Percentiles rank a stretch among this genome's conserved stretches.
phyloP scores from a whole-genome alignment of 768 basidiomycete species.

The Calocybe cyanea region DNA sequence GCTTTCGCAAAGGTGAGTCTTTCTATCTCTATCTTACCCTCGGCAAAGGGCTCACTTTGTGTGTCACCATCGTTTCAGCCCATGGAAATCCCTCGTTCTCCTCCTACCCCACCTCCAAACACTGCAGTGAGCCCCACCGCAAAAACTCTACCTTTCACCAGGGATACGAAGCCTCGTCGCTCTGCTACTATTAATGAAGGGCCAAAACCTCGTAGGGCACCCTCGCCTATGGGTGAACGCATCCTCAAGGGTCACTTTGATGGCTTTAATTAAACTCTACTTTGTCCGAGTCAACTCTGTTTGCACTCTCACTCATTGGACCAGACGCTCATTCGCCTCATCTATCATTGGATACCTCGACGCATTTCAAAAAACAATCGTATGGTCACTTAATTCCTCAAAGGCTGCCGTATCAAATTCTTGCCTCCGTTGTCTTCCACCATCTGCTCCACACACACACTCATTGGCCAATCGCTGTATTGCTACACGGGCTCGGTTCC shows the following conservation, averaged over 20 bases:
- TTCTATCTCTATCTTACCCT: neutral
- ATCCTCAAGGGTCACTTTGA: constrained; percentile 91
- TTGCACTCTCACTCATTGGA: no score
- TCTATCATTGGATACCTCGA: constrained; percentile 36
- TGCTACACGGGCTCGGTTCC: no score
- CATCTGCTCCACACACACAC: neutral
- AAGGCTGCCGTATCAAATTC: neutral
- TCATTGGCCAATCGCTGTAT: no score
- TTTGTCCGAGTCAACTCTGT: constrained; percentile 7
- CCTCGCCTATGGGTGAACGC: constrained; percentile 88
- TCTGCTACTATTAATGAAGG: constrained; percentile 56
- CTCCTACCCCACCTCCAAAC: constrained; percentile 50
- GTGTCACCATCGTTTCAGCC: neutral
- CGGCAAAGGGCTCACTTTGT: no score
- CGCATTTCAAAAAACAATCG: constrained; percentile 29
- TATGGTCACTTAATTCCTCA: constrained; percentile 11
- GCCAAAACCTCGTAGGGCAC: constrained; percentile 57
- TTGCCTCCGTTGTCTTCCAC: neutral
- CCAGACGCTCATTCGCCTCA: constrained; percentile 5
- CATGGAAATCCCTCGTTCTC: constrained; percentile 26
- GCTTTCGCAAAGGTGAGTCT: constrained; percentile 54
- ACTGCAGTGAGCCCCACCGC: constrained; percentile 39
- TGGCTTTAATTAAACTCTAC: constrained; percentile 64
- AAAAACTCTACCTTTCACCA: constrained; percentile 24
- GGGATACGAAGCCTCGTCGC: constrained; percentile 41